Base-by-base conservation (phyloP, 1,284 basidiomycete genomes). In the Puccinia horiana region DNA sequence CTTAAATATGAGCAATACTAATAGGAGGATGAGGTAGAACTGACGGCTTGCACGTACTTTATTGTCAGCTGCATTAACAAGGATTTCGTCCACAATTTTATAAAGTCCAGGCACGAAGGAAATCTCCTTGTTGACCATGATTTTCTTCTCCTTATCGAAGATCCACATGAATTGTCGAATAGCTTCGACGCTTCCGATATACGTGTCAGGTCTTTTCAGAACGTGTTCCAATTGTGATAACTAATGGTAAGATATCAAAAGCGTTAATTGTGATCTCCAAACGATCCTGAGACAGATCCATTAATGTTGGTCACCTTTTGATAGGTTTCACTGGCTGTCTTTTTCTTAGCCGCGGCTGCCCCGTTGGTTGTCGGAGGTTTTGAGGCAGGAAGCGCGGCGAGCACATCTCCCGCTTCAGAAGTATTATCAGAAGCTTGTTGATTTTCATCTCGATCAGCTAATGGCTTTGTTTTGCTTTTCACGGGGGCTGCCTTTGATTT, bases 61-160 rank as follows among this genome's bases (percentile, higher is more conserved):
- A 89, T 99, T 98, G 87, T 99, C 97, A 9, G 97, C 97, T 26
- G 97, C 97, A 87, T 99, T 99, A 85, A 99, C 97, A 8, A 99
- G 90, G 85, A 99, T 99, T 88, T 99, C 97, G 86, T 99, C 97
- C 67, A 99, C 93, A 86, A 99, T 99, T 90, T 99, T 99, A 91
- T 97, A 97, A 88, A 99, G 97, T 84, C 96, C 97, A 0, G 97
- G 97, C 1, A 98, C 96, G 86, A 93, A 99, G 84, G 91, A 94
- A 84, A 95, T 93, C 73, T 95, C 92, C 70, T 82, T 82, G 61
- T 84, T 83, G 26, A 73, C 82, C 84, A 85, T 85, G 1, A 52
- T 63, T 47, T 82, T 84, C 42, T 80, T 82, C 18, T 82, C 82
- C 29, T 81, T 82, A 72, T 97, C 94, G 86, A 92, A 95, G 2